Evolutionary conservation across 305 asterid species (phyloP).

Genomic region (Fraxinus sp.): DNA sequence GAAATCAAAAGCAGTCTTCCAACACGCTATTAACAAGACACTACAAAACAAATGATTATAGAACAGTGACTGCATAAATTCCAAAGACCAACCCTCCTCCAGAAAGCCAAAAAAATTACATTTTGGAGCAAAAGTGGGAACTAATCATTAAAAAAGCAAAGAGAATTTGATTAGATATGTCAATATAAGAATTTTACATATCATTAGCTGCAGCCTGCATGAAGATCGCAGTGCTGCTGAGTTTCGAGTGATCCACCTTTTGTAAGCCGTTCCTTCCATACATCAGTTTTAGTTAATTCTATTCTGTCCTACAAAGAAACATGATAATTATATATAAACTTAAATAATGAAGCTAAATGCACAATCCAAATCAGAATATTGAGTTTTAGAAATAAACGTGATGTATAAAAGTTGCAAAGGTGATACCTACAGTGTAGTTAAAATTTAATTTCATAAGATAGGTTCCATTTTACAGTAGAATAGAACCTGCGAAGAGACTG

Average conservation of each 20-base stretch:
- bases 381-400: neutral
- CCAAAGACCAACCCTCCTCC: conserved; percentile 8
- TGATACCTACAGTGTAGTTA: neutral
- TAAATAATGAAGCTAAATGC: neutral
- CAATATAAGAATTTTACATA: neutral
- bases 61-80: conserved; percentile 5
- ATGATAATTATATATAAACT: neutral
- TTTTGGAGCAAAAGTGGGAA: neutral
- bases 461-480: neutral
- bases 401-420: neutral
- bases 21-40: neutral
- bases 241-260: neutral
- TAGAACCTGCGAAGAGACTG: neutral
- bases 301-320: neutral
- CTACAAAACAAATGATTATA: neutral
- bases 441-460: neutral
- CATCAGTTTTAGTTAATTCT: neutral
- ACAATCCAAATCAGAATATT: neutral
- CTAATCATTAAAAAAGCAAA: neutral
- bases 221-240: neutral
- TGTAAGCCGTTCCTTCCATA: conserved; percentile 6
- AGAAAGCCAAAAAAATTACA: neutral
- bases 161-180: neutral
- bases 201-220: neutral
- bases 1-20: conserved; percentile 9